phyloP scores from a whole-genome alignment of 192 early-diverging fungal species.

The Linnemannia elongata region DNA sequence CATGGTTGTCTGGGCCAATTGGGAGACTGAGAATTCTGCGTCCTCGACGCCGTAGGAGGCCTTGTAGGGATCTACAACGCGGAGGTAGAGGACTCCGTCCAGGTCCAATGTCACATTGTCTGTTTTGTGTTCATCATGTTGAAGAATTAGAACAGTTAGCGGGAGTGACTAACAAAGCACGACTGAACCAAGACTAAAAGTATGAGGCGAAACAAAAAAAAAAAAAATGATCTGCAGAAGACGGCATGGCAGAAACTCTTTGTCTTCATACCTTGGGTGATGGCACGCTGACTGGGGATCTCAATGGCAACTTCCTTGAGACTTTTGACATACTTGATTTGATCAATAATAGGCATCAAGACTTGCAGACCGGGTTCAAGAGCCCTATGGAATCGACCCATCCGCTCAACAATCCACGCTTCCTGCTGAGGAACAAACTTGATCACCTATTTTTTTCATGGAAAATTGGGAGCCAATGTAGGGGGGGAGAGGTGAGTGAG shows the following conservation, averaged over 20 bases:
- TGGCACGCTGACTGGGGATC: conserved; percentile 90
- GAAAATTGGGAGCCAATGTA: neutral
- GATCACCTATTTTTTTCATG: conserved; percentile 64
- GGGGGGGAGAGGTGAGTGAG: neutral
- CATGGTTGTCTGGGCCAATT: conserved; percentile 98
- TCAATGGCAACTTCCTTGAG: conserved; percentile 96
- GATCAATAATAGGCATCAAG: conserved; percentile 89
- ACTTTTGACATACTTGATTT: conserved; percentile 91
- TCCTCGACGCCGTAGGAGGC: conserved; percentile 94
- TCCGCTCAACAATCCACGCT: conserved; percentile 96
- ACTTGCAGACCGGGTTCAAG: conserved; percentile 92
- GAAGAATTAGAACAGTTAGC: no score
- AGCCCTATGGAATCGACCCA: conserved; percentile 87
- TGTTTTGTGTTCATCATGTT: conserved; percentile 4
- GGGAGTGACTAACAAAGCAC: no score
- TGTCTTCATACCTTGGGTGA: conserved; percentile 78
- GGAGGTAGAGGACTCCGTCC: conserved; percentile 96
- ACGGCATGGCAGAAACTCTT: no score
- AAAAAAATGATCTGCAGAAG: neutral
- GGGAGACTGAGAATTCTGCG: conserved; percentile 92
- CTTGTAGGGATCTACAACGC: conserved; percentile 91
- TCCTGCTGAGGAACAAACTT: conserved; percentile 99
- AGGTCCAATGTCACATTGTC: conserved; percentile 96
- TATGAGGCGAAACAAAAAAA: neutral
- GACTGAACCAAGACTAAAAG: no score